Percentiles rank a stretch among this genome's conserved stretches.
These are phyloP conservation scores for Corynascus novoguineensis DNA, from an alignment of 495 filamentous ascomycete species.

Conservation along the genomic window DNA sequence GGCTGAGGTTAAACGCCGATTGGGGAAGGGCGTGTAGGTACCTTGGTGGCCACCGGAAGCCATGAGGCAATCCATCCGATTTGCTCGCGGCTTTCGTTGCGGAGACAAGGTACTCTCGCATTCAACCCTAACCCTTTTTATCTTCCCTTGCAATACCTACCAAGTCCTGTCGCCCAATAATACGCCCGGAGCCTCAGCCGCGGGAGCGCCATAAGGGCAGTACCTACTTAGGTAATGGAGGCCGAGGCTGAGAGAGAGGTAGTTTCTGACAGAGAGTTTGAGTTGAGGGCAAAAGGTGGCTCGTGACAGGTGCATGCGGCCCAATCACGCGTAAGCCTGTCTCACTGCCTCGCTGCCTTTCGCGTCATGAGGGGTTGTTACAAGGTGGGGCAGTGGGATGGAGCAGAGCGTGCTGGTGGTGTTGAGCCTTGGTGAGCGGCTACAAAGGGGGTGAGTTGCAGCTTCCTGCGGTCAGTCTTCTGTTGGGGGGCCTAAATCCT, in stretches of 20 bases:
- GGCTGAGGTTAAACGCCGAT: neutral
- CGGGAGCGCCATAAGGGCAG: too few relatives aligned
- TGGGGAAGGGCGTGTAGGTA: too few relatives aligned
- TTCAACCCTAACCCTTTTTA: neutral
- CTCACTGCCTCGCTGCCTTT: constrained; percentile 11
- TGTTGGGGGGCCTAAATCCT: neutral
- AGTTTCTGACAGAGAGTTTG: too few relatives aligned
- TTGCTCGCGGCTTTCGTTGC: neutral
- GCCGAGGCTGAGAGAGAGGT: too few relatives aligned
- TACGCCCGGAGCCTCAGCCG: too few relatives aligned
- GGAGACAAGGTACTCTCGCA: neutral
- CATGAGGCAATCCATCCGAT: constrained; percentile 9
- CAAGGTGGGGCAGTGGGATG: neutral
- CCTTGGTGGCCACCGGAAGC: neutral
- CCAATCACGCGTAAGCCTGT: constrained; percentile 26
- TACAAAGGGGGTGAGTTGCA: neutral
- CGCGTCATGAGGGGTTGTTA: constrained; percentile 1
- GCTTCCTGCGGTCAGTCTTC: neutral
- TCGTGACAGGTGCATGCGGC: constrained; percentile 13
- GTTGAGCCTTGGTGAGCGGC: neutral
- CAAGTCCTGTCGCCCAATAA: too few relatives aligned
- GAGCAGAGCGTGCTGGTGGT: neutral
- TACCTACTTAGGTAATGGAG: too few relatives aligned
- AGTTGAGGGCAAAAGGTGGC: too few relatives aligned
- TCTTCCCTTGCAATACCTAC: neutral